These are phyloP conservation scores for Globisporangium spinosum DNA, from an alignment of 352 stramenopile genomes.

Conservation along the genomic window DNA sequence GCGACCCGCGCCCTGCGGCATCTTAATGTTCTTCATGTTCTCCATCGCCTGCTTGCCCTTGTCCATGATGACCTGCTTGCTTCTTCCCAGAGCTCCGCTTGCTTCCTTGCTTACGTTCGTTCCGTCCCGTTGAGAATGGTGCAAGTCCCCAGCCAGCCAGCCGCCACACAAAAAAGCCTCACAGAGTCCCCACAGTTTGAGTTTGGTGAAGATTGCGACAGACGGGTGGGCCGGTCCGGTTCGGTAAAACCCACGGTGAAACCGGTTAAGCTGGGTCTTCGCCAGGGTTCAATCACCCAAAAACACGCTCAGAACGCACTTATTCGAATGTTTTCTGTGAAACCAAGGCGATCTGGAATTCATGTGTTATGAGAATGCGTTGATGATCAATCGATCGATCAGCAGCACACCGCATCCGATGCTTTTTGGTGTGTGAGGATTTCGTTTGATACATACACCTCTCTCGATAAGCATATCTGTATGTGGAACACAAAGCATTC, in stretches of 20 bases:
- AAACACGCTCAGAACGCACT: not conserved
- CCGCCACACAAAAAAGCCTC: not conserved
- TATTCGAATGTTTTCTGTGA: not conserved
- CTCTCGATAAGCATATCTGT: no score
- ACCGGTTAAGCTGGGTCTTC: constrained; percentile 3
- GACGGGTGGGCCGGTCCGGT: constrained; percentile 2
- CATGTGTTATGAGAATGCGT: no score
- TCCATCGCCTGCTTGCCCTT: constrained; percentile 85
- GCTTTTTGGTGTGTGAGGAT: no score
- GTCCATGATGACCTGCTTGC: constrained; percentile 46
- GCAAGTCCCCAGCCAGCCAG: constrained; percentile 26
- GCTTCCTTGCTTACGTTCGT: constrained; percentile 14
- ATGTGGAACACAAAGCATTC: no score
- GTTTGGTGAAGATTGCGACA: constrained; percentile 10
- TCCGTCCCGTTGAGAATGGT: constrained; percentile 23
- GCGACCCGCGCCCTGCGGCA: constrained; percentile 60
- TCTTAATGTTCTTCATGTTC: constrained; percentile 90
- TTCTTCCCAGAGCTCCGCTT: constrained; percentile 1
- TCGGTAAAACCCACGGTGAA: not conserved
- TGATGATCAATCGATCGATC: not conserved
- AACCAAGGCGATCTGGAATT: not conserved
- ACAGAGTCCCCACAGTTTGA: not conserved
- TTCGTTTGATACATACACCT: no score
- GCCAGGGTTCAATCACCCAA: not conserved
- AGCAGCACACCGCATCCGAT: no score